phyloP scores from a whole-genome alignment of 768 basidiomycete species.

The Coprinopsis marcescibilis region DNA sequence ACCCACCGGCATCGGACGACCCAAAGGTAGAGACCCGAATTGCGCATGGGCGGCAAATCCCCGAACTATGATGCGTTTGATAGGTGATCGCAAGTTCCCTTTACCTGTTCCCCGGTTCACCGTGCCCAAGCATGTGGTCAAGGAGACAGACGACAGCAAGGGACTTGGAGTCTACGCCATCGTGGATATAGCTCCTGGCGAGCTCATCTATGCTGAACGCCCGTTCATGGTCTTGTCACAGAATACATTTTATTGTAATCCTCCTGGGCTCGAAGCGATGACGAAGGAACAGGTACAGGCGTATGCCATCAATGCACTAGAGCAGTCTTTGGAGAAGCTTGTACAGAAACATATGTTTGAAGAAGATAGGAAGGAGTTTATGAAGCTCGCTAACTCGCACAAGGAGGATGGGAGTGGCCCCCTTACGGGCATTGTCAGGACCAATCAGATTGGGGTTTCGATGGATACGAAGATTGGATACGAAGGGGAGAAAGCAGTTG shows the following conservation, averaged over 20 bases:
- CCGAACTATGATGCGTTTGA: too few species aligned
- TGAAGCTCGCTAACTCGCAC: conserved; percentile 26
- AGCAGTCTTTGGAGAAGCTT: conserved; percentile 1
- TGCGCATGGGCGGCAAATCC: too few species aligned
- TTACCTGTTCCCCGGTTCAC: too few species aligned
- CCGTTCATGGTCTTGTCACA: conserved; percentile 26
- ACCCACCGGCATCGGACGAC: too few species aligned
- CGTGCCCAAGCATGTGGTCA: too few species aligned
- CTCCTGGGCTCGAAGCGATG: conserved; percentile 16
- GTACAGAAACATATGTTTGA: conserved; percentile 20
- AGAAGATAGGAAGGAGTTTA: conserved; percentile 22
- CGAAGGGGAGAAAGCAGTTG: neutral
- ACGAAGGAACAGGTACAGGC: neutral
- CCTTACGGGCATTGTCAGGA: conserved; percentile 26
- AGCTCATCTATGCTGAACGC: conserved; percentile 32
- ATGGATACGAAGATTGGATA: neutral
- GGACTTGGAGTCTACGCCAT: conserved; percentile 29
- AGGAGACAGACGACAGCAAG: too few species aligned
- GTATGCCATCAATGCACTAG: neutral
- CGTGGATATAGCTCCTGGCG: conserved; percentile 21
- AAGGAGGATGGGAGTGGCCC: conserved; percentile 28
- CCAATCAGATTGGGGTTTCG: conserved; percentile 19
- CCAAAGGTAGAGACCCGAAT: too few species aligned
- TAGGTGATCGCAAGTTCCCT: too few species aligned
- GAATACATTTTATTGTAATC: conserved; percentile 5